Conservation (phyloP, 345 rosid species). For the Eucalyptus pumila region DNA sequence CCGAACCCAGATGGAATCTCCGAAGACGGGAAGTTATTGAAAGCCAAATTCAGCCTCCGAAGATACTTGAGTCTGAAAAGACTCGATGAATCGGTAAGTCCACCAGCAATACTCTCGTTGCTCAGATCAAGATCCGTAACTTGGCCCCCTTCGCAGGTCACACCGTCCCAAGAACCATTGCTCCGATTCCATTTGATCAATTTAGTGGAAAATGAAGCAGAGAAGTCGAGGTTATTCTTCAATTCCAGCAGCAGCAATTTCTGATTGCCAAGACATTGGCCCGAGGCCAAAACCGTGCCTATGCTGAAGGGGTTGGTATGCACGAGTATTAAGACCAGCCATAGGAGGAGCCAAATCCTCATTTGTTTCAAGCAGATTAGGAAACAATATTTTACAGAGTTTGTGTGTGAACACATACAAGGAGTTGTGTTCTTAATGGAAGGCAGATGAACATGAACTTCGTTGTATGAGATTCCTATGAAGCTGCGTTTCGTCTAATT, state of each 20-base stretch:
- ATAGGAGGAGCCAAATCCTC: not conserved
- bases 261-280: accelerated
- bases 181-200: no score
- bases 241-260: no score
- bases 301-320: not conserved
- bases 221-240: no score
- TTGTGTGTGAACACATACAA: no score
- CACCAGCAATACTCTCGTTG: slow-evolving; percentile 3
- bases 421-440: no score
- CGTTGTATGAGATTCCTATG: not conserved
- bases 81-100: not conserved
- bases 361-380: not conserved
- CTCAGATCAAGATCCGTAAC: slow-evolving; percentile 18
- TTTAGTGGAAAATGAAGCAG: no score
- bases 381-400: no score
- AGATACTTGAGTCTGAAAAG: slow-evolving; percentile 23
- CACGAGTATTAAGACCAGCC: not conserved
- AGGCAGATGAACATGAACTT: not conserved
- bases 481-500: not conserved
- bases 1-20: slow-evolving; percentile 8
- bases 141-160: no score
- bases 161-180: no score
- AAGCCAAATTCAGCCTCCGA: slow-evolving; percentile 21
- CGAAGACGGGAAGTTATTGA: slow-evolving; percentile 4
- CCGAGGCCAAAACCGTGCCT: not conserved